Evolutionary conservation across 2,329 filamentous ascomycete species (phyloP), one percentile per base, ranked within the genome.

Genomic region (Teratosphaeria gauchensis): DNA sequence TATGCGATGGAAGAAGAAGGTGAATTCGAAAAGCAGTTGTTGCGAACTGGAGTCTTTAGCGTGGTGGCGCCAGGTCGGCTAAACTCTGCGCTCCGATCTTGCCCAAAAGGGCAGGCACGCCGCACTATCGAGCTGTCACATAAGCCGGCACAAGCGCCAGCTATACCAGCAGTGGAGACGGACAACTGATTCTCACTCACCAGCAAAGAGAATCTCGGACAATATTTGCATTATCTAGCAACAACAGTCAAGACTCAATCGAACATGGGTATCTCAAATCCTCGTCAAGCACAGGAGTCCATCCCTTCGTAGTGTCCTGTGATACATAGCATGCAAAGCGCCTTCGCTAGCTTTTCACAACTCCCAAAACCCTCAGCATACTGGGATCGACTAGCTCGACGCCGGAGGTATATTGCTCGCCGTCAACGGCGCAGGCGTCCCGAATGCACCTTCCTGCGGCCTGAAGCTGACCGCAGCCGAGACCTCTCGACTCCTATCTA

Each of bases 401-500:
- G n/a, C 51, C 4, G 42, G 19, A 24, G 28, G 52, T 24, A 35
- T 6, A 53, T 21, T 35, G 52, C 52, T 35, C 2, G 52, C 32
- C 2, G 48, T 21, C 38, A 63, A 56, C 51, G 65, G 62, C 51
- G 64, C 61, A 1, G 66, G 66, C 16, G 66, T 65, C 8, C 63
- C 65, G 32, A 64, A 68, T 8, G 62, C 59, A 9, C 69, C 68
- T 33, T 68, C 62, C 33, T 62, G 58, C 21, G 66, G 58, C 57
- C 67, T 58, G 55, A 70, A 69, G 31, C 58, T 64, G 2, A 62
- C 58, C 54, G 65, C 67, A 3, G 62, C 58, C 8, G 68, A 65
- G 54, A 59, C 61, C 28, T 62, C 65, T 8, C 60, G 61, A 16
- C 54, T 58, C 42, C 63, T 61, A 19, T 63, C 59, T 11, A 48